Evolutionary conservation across 2,329 filamentous ascomycete genomes (phyloP).

Genomic region (Cladosporium sp.): DNA sequence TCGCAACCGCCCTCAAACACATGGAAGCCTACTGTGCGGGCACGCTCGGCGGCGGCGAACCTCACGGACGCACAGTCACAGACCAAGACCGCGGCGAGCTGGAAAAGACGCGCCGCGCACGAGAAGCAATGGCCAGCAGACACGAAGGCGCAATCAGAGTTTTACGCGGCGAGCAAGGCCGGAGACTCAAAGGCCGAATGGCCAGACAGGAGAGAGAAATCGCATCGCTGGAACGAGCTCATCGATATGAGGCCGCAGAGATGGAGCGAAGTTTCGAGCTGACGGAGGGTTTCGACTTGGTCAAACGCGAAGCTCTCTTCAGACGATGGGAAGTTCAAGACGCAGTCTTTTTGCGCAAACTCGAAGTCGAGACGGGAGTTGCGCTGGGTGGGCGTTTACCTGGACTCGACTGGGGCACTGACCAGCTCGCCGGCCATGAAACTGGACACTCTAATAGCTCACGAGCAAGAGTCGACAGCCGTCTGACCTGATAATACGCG

Average conservation of each 20-base stretch:
- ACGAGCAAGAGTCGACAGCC: slow-evolving; percentile 7
- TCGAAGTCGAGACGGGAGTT: slow-evolving; percentile 1
- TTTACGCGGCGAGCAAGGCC: slow-evolving; percentile 46
- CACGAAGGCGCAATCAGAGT: slow-evolving; percentile 51
- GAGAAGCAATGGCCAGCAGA: slow-evolving; percentile 43
- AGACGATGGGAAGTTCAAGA: slow-evolving; percentile 36
- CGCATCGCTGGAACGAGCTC: slow-evolving; percentile 36
- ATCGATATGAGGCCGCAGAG: slow-evolving; percentile 37
- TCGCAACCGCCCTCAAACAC: slow-evolving; percentile 47
- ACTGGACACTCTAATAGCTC: not conserved
- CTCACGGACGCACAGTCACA: slow-evolving; percentile 42
- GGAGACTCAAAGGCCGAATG: slow-evolving; percentile 38
- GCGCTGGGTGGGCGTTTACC: slow-evolving; percentile 8
- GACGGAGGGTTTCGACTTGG: slow-evolving; percentile 32
- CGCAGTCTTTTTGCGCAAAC: slow-evolving; percentile 12
- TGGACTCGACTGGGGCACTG: slow-evolving; percentile 5
- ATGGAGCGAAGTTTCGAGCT: slow-evolving; percentile 34
- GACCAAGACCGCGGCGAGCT: slow-evolving; percentile 47
- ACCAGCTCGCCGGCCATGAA: not conserved
- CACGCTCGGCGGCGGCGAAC: slow-evolving; percentile 32
- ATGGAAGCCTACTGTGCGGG: slow-evolving; percentile 52
- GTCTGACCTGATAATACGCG: slow-evolving; percentile 1
- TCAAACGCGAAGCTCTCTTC: slow-evolving; percentile 35
- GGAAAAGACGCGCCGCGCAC: slow-evolving; percentile 40
- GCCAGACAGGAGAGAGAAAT: slow-evolving; percentile 44